A percentile compares a stretch with the other conserved stretches of the same genome.
Evolutionary conservation across 306 rosid genomes (phyloP).

Genomic region (Mimosa bimucronata): DNA sequence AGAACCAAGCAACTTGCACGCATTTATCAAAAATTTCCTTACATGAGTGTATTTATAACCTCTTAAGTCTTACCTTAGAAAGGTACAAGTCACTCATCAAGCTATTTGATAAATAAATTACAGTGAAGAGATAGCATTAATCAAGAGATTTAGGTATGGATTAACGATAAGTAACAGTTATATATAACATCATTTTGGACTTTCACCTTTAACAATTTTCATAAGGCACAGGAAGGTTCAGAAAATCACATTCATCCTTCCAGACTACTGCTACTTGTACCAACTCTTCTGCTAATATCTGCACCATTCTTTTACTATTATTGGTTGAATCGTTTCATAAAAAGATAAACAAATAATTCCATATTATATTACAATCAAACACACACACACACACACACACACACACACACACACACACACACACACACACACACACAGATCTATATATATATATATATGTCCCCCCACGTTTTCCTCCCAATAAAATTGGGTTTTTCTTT

Average conservation of each 20-base stretch:
- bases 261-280: slow-evolving; percentile 21
- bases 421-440: too few relatives aligned
- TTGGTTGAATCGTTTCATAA: not conserved
- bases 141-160: too few relatives aligned
- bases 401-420: too few relatives aligned
- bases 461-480: not conserved
- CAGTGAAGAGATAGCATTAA: too few relatives aligned
- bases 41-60: too few relatives aligned
- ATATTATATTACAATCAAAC: not conserved
- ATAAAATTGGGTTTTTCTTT: not conserved
- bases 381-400: too few relatives aligned
- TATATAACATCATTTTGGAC: not conserved
- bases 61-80: not conserved
- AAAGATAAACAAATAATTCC: not conserved
- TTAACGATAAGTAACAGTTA: too few relatives aligned
- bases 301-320: slow-evolving; percentile 22
- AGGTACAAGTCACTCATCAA: slow-evolving; percentile 14
- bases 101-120: not conserved
- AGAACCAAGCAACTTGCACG: slow-evolving; percentile 5
- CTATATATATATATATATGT: too few relatives aligned
- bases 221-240: not conserved
- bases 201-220: slow-evolving; percentile 13
- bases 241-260: slow-evolving; percentile 32
- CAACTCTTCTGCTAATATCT: slow-evolving; percentile 33
- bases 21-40: not conserved